phyloP scores from a whole-genome alignment of 139 green algal genomes.

The Astrephomene gubernaculifera region DNA sequence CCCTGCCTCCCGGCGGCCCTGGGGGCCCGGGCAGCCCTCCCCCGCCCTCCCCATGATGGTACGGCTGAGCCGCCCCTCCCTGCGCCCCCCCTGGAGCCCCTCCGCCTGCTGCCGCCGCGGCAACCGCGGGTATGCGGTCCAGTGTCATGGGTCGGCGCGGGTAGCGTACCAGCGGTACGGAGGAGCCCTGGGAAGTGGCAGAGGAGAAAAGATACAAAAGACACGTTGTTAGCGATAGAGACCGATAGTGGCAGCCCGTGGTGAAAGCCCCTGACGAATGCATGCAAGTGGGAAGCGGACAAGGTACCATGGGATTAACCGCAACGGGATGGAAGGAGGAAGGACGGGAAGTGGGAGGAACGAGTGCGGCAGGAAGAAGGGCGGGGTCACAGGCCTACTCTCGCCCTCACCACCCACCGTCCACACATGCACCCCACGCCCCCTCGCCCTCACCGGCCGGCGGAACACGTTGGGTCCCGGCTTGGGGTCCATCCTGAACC shows the following conservation, averaged over 20 bases:
- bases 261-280: too few species aligned
- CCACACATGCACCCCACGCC: background rate
- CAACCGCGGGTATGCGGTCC: background rate
- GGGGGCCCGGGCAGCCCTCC: background rate
- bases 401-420: too few species aligned
- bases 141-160: conserved; percentile 32
- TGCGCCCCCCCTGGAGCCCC: background rate
- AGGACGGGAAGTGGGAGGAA: too few species aligned
- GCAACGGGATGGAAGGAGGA: too few species aligned
- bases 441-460: background rate
- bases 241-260: too few species aligned
- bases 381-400: too few species aligned
- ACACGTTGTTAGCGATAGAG: too few species aligned
- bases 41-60: too few species aligned
- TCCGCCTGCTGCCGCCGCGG: background rate
- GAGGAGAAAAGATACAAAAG: background rate
- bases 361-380: too few species aligned
- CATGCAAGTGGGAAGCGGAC: too few species aligned
- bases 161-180: conserved; percentile 32
- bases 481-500: conserved; percentile 63
- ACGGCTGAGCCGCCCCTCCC: background rate
- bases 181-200: background rate
- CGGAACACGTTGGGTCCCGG: conserved; percentile 59
- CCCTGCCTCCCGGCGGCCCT: too few species aligned
- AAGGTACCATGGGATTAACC: too few species aligned